phyloP scores from a whole-genome alignment of 2,329 filamentous ascomycete species.

The Cryphonectria parasitica region DNA sequence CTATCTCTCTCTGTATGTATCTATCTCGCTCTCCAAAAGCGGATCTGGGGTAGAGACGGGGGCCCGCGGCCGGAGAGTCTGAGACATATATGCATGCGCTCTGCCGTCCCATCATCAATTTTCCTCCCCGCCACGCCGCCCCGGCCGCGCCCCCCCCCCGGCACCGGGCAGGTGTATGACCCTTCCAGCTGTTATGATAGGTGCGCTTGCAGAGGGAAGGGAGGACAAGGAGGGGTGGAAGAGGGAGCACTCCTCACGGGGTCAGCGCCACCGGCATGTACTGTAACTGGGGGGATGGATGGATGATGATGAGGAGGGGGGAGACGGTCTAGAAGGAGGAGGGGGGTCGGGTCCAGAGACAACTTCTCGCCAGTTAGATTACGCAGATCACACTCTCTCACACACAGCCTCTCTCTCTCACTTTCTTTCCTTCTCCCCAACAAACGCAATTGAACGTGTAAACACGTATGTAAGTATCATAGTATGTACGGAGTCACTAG shows the following conservation, averaged over 20 bases:
- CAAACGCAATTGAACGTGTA: not conserved
- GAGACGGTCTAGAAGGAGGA: not conserved
- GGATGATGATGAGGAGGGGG: not conserved
- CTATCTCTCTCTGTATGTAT: not conserved
- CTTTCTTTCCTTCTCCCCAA: not conserved
- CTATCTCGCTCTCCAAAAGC: not conserved
- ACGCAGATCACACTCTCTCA: not conserved
- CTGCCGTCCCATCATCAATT: not conserved
- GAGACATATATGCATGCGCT: not conserved
- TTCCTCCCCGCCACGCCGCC: not conserved
- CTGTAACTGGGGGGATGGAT: not conserved
- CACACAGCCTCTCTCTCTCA: not conserved
- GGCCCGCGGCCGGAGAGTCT: not conserved
- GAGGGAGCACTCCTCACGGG: not conserved
- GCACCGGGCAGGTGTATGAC: not conserved
- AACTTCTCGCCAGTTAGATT: not conserved
- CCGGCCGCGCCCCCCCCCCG: not conserved
- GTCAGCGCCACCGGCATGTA: not conserved
- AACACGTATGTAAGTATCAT: not conserved
- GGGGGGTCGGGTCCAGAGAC: not conserved
- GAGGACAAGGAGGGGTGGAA: not conserved
- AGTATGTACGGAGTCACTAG: not conserved
- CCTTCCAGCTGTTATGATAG: not conserved
- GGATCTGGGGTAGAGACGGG: not conserved
- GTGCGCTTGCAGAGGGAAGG: not conserved